Percentiles rank a stretch among this genome's conserved stretches.
Conservation (phyloP, 495 filamentous ascomycete genomes). For the Schizothecium vesticola region DNA sequence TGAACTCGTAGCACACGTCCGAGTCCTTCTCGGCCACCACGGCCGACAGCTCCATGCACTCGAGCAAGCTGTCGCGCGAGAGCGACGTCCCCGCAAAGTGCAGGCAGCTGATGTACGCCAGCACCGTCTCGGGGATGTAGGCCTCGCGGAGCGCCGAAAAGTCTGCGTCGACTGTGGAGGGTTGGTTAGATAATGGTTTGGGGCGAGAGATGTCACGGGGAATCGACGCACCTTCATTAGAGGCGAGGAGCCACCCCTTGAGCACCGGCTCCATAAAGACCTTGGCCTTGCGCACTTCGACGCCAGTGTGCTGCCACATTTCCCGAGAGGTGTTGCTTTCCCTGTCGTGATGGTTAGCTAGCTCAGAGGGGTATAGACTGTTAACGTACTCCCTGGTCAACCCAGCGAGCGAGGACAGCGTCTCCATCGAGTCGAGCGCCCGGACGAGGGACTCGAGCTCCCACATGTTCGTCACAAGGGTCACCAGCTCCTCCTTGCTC, state of each 20-base stretch:
- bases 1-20: conserved; percentile 60
- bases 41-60: conserved; percentile 73
- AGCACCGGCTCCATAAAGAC: conserved; percentile 41
- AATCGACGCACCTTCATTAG: conserved; percentile 29
- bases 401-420: conserved; percentile 41
- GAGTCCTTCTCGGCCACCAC: conserved; percentile 60
- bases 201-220: background rate
- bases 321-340: conserved; percentile 31
- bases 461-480: conserved; percentile 57
- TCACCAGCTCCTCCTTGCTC: conserved; percentile 38
- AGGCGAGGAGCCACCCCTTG: conserved; percentile 39
- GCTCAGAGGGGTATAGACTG: background rate
- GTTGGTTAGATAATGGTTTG: conserved; percentile 12
- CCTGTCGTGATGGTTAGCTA: conserved; percentile 16
- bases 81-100: conserved; percentile 62
- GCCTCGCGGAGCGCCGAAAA: conserved; percentile 55
- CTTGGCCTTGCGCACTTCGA: conserved; percentile 37
- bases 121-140: conserved; percentile 75
- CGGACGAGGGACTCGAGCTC: conserved; percentile 68
- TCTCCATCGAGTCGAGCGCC: conserved; percentile 61
- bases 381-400: conserved; percentile 37
- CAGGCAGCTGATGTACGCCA: conserved; percentile 72
- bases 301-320: conserved; percentile 37
- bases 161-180: conserved; percentile 34
- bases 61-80: conserved; percentile 58